phyloP scores from a whole-genome alignment of 1,139 yeast genomes.

The Nakaseomyces sp. region DNA sequence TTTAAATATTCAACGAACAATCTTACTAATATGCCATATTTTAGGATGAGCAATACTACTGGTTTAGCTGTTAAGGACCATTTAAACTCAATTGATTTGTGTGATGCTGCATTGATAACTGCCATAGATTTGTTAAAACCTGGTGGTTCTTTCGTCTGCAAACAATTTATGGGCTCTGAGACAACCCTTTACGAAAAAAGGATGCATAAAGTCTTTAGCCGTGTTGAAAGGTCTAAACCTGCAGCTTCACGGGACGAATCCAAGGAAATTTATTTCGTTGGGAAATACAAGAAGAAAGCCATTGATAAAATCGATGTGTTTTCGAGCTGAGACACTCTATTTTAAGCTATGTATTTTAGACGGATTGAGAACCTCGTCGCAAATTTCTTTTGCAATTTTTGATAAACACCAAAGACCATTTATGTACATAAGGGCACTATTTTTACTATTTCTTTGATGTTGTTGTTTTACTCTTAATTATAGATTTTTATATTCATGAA shows the following conservation, averaged over 20 bases:
- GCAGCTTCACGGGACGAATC: conserved; percentile 52
- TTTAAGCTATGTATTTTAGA: no score
- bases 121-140: conserved; percentile 60
- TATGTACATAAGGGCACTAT: no score
- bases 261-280: conserved; percentile 65
- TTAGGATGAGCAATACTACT: conserved; percentile 68
- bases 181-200: conserved; percentile 50
- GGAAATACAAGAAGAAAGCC: conserved; percentile 40
- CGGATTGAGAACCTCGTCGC: no score
- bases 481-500: conserved; percentile 5
- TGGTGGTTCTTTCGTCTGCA: conserved; percentile 65
- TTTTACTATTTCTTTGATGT: no score
- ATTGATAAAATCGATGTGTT: conserved; percentile 45
- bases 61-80: conserved; percentile 60
- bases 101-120: conserved; percentile 81
- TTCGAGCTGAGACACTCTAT: conserved; percentile 9
- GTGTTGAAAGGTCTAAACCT: conserved; percentile 53
- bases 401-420: no score
- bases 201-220: conserved; percentile 48
- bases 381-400: no score
- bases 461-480: not conserved
- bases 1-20: conserved; percentile 55
- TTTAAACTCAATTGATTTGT: conserved; percentile 53
- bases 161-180: conserved; percentile 65
- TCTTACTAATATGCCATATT: conserved; percentile 69